These are phyloP conservation scores for Colletotrichum sp. DNA, from an alignment of 2,329 filamentous ascomycete species.

Conservation along the genomic window DNA sequence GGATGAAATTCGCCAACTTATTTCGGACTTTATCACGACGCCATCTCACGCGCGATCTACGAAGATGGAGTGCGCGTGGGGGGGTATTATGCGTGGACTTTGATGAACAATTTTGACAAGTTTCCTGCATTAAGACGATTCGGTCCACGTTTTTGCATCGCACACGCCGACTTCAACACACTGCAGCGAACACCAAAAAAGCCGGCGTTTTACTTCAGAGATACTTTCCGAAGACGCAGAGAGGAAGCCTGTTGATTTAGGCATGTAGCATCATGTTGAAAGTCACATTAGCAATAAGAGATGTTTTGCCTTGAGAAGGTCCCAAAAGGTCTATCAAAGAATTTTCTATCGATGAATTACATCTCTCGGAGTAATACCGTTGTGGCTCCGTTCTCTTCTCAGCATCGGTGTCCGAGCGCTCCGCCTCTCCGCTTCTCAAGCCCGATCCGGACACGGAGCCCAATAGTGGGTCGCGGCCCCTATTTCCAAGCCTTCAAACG, in stretches of 20 bases:
- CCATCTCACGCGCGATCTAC: slow-evolving; percentile 28
- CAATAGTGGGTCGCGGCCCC: background rate
- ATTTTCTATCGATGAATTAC: background rate
- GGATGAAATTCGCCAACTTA: slow-evolving; percentile 22
- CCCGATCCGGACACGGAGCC: background rate
- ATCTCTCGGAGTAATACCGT: background rate
- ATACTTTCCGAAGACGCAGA: slow-evolving; percentile 20
- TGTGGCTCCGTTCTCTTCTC: too few species aligned
- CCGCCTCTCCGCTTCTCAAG: background rate
- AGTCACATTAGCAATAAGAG: fast-evolving
- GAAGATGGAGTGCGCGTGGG: slow-evolving; percentile 32
- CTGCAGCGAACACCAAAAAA: slow-evolving; percentile 28
- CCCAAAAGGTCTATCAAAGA: background rate
- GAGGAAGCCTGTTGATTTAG: background rate
- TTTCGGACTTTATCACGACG: slow-evolving; percentile 27
- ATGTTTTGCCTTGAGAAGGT: fast-evolving
- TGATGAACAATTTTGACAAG: slow-evolving; percentile 39
- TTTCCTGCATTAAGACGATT: slow-evolving; percentile 15
- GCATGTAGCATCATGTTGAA: fast-evolving
- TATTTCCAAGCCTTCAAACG: fast-evolving
- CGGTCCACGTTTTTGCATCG: slow-evolving; percentile 29
- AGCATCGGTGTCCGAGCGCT: fast-evolving
- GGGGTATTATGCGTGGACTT: slow-evolving; percentile 38
- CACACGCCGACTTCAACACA: slow-evolving; percentile 31
- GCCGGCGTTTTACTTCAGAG: slow-evolving; percentile 20